Evolutionary conservation across 495 filamentous ascomycete species (phyloP), one percentile per base, ranked within the genome.

Genomic region (Podospora comata): DNA sequence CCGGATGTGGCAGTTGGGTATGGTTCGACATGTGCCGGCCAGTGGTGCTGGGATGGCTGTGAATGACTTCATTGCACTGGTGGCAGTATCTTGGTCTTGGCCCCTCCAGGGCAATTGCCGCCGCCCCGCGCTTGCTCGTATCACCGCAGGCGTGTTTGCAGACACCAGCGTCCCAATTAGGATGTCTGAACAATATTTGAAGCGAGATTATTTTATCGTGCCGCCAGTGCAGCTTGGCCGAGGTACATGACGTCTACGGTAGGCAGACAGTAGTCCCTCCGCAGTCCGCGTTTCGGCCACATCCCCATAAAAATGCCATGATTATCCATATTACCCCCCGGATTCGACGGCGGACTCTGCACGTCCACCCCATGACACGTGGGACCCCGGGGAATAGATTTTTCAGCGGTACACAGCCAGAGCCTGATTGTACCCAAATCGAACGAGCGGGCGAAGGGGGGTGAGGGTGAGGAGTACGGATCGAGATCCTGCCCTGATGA

Each of bases 271-370:
- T 13, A 23, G 16, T 68, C 59, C 15, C 39, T 56, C 65, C 61
- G 39, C 59, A 26, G 44, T 30, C 20, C 59, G 39, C 39, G 26
- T 48, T 54, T 48, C 48, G 55, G 64, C 44, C 67, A 55, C 68
- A 70, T 69, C 62, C 61, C 61, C 32, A 63, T 61, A 28, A 30
- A 61, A 70, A 76, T 67, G 66, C 68, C 62, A 70, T 68, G 69
- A 76, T 79, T 78, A 78, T 73, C 77, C 77, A 79, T 66, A 79
- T 79, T 79, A 77, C 78, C 72, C 77, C 39, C 77, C 76, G 70
- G 73, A 76, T 75, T 78, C 71, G 62, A 73, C 67, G 70, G 66
- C 73, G 74, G 64, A 74, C 68, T 67, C 71, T 70, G 65, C 70
- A 69, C 73, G 26, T 73, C 69, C 71, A 69, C 69, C 65, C 67